Evolutionary conservation across 192 early-diverging fungal species (phyloP), one percentile per base, ranked within the genome.

Genomic region (Haplosporangium gracile): DNA sequence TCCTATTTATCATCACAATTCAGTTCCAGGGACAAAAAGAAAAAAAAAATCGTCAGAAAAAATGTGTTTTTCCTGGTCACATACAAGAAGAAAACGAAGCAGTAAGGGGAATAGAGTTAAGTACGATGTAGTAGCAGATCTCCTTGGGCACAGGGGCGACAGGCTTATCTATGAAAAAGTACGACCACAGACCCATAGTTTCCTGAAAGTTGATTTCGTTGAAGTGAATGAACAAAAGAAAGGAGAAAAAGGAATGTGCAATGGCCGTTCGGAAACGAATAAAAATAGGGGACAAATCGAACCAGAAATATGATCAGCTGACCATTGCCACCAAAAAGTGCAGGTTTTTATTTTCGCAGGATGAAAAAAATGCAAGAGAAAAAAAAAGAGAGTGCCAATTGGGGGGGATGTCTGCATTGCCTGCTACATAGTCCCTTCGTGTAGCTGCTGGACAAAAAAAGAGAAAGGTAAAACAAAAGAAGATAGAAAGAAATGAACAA

Each of bases 101-200:
- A 43, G 18, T 40, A 24, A 40, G 15, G 26, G 22, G 5, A 18
- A 40, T 1, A 42, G 42, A n/a, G 16, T 20, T 18, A 49, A 42
- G 6, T 76, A 79, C 82, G 40, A 84, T 79, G 34, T 79, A 78
- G 74, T 84, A 84, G 73, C 82, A 84, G 71, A 78, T 79, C 22
- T 84, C 82, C 73, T 84, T 84, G n/a, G 77, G 77, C n/a, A 84
- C 82, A 4, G 69, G 60, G 18, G 70, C 18, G 7, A 36, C 42
- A 29, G 77, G 65, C 49, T 79, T 79, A 8, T 84, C 77, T 47
- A 74, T 18, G 47, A 79, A 84, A 38, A 84, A 79, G 43, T 76
- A 84, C 0, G 82, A 84, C 24, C 75, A 49, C 22, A 84, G 20
- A 29, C 82, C 77, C 82, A 84, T 84, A 5, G 16, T 51, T 49